Conservation (phyloP, 2,329 filamentous ascomycete genomes). For the Fusarium subtropicale region DNA sequence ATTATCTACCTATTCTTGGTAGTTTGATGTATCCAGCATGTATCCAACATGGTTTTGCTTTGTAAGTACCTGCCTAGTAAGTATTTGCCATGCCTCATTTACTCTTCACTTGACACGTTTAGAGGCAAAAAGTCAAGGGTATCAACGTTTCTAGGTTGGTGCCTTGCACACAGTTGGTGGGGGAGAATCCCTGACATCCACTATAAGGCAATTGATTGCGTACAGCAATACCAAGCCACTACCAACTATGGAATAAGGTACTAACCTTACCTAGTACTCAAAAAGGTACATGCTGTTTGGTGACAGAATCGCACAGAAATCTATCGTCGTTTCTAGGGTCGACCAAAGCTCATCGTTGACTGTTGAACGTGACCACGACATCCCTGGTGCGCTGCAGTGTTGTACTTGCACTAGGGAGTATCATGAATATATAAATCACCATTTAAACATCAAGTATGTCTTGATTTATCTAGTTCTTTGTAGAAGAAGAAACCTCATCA, state of each 20-base stretch:
- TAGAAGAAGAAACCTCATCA: neutral
- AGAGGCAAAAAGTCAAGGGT: slow-evolving; percentile 4
- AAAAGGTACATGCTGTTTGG: slow-evolving; percentile 3
- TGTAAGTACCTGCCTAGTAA: too few species aligned
- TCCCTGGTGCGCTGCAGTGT: slow-evolving; percentile 7
- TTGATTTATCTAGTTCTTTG: neutral
- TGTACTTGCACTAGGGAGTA: neutral
- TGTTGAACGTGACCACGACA: slow-evolving; percentile 26
- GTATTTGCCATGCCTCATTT: slow-evolving; percentile 2
- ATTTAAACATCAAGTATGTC: neutral
- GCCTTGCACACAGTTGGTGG: slow-evolving; percentile 30
- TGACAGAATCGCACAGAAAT: slow-evolving; percentile 42
- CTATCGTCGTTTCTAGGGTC: slow-evolving; percentile 39
- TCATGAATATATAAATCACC: slow-evolving; percentile 14
- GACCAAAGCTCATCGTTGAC: slow-evolving; percentile 12
- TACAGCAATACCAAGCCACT: slow-evolving; percentile 9
- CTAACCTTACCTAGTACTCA: neutral
- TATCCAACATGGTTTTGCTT: neutral
- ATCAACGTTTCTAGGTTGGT: slow-evolving; percentile 16
- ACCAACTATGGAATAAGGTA: neutral
- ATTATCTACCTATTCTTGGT: too few species aligned
- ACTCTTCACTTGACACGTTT: slow-evolving; percentile 4
- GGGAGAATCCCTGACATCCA: slow-evolving; percentile 34
- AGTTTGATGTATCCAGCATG: neutral
- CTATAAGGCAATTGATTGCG: slow-evolving; percentile 31